Evolutionary conservation across 2,329 filamentous ascomycete species (phyloP).

Genomic region (Cyphellophora europaea): DNA sequence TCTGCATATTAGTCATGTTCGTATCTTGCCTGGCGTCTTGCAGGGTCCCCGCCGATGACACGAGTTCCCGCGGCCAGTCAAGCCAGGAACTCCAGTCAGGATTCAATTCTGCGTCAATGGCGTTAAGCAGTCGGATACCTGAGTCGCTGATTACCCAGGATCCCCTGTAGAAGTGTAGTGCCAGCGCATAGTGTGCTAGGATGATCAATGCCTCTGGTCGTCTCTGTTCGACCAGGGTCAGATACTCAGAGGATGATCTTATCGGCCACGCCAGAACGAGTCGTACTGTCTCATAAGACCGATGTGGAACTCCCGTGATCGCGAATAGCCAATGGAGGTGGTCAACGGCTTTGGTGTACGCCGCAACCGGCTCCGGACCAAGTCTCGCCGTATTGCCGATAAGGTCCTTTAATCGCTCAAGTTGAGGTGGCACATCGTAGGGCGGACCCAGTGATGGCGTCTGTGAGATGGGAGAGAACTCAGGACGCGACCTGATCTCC

Average conservation of each 20-base stretch:
- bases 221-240: conserved; percentile 24
- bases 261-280: conserved; percentile 11
- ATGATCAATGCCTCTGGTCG: conserved; percentile 33
- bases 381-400: no score
- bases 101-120: neutral
- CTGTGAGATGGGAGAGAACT: no score
- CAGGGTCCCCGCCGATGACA: conserved; percentile 21
- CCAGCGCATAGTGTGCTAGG: conserved; percentile 33
- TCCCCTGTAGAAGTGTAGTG: conserved; percentile 25
- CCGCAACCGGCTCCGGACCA: no score
- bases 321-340: no score
- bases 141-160: conserved; percentile 27
- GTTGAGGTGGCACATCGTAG: no score
- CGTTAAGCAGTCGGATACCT: conserved; percentile 21
- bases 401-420: no score
- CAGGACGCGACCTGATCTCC: no score
- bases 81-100: conserved; percentile 5
- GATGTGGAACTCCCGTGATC: no score
- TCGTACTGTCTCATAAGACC: conserved; percentile 1
- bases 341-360: no score
- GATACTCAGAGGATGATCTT: conserved; percentile 18
- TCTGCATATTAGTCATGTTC: conserved; percentile 33
- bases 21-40: conserved; percentile 25
- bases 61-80: conserved; percentile 8
- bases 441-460: no score